Evolutionary conservation across 1,139 yeast genomes (phyloP).

Genomic region (Blastobotrys petasosporus): DNA sequence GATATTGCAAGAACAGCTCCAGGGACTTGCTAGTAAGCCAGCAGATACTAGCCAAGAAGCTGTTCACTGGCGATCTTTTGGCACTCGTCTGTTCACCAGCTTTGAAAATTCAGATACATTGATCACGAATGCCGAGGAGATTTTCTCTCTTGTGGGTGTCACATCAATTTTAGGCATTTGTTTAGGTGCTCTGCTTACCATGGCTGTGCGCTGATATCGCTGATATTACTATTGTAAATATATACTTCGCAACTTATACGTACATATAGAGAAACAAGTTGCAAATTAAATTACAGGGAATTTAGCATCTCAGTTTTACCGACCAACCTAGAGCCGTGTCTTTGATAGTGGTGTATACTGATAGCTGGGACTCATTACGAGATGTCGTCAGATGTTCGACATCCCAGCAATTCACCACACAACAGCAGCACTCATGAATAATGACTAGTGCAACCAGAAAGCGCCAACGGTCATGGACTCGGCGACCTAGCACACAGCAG

Average conservation of each 20-base stretch:
- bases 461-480: not conserved
- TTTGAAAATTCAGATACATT: conserved; percentile 7
- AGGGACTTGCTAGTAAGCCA: conserved; percentile 1
- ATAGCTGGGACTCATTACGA: no score
- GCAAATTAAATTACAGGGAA: no score
- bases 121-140: conserved; percentile 6
- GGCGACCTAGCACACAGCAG: conserved; percentile 11
- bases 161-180: conserved; percentile 12
- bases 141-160: conserved; percentile 9
- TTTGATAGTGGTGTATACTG: no score
- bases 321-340: no score
- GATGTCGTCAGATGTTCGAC: no score
- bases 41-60: conserved; percentile 10
- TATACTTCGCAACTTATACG: not conserved
- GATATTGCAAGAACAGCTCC: conserved; percentile 7
- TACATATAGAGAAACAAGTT: no score
- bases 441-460: no score
- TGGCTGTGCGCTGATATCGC: conserved; percentile 9
- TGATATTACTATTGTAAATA: not conserved
- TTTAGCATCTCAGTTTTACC: no score
- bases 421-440: not conserved
- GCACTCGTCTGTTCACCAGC: conserved; percentile 5
- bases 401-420: not conserved
- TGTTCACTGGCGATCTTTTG: conserved; percentile 7
- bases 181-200: conserved; percentile 10